A percentile compares a stretch with the other conserved stretches of the same genome.
Evolutionary conservation across 2,329 filamentous ascomycete species (phyloP).

Genomic region (Chaetomiaceae sp.): DNA sequence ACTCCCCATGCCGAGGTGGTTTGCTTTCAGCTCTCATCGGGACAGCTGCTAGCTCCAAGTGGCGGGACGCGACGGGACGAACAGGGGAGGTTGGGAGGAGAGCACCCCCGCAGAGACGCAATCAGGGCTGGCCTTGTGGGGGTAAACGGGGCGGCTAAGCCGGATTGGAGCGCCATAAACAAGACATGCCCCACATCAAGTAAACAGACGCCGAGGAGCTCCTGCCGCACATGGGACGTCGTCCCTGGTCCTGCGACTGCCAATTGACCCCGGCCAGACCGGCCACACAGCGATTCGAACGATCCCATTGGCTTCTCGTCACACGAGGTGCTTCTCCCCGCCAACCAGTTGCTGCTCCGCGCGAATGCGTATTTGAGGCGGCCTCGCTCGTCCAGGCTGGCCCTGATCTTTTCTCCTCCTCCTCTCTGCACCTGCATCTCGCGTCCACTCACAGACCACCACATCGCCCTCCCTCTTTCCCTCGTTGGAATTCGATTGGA

Average conservation of each 20-base stretch:
- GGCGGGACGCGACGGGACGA: constrained; percentile 16
- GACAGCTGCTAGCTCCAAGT: constrained; percentile 19
- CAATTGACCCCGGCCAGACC: constrained; percentile 19
- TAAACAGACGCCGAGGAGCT: constrained; percentile 25
- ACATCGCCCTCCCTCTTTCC: constrained; percentile 21
- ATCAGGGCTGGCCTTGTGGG: constrained; percentile 18
- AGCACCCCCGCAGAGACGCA: constrained; percentile 17
- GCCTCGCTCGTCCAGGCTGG: constrained; percentile 24
- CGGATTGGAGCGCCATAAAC: constrained; percentile 26
- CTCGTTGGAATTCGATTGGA: constrained; percentile 29
- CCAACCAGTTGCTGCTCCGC: constrained; percentile 22
- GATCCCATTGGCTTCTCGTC: constrained; percentile 22
- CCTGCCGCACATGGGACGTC: constrained; percentile 5
- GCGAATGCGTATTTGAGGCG: constrained; percentile 28
- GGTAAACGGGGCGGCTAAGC: constrained; percentile 22
- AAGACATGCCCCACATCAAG: constrained; percentile 24
- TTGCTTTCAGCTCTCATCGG: constrained; percentile 19
- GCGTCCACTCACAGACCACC: constrained; percentile 27
- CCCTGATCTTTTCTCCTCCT: constrained; percentile 21
- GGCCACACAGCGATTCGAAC: constrained; percentile 17
- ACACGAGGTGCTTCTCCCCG: constrained; percentile 18
- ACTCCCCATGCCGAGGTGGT: background rate
- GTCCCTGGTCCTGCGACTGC: constrained; percentile 4
- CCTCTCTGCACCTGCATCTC: constrained; percentile 15
- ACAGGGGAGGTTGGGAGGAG: constrained; percentile 17